Conservation (phyloP, 2,329 filamentous ascomycete species). For the Fusarium robinianum region DNA sequence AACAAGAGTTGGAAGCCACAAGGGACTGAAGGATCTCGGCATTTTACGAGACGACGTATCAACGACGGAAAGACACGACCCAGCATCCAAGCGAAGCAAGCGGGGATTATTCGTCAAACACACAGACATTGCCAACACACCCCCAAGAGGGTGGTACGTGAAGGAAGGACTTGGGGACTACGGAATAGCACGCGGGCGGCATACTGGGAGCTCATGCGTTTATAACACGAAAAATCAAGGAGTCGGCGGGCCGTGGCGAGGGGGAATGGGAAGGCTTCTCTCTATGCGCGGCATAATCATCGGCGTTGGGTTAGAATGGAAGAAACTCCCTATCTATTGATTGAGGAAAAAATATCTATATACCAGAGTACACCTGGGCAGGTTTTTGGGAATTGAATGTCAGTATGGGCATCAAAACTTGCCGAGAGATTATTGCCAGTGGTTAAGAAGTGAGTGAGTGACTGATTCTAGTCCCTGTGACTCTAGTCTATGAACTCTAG, state of each 20-base stretch:
- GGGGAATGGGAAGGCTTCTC: too few species aligned
- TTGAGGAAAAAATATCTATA: slow-evolving; percentile 15
- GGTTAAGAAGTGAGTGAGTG: too few species aligned
- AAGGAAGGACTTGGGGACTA: slow-evolving; percentile 5
- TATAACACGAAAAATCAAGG: slow-evolving; percentile 27
- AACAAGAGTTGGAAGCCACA: neutral
- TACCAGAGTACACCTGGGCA: slow-evolving; percentile 18
- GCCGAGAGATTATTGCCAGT: slow-evolving; percentile 5
- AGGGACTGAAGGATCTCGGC: slow-evolving; percentile 4
- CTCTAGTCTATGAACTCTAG: too few species aligned
- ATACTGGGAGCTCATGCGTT: slow-evolving; percentile 18
- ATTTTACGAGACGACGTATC: slow-evolving; percentile 20
- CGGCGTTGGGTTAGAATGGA: slow-evolving; percentile 37
- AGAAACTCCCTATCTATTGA: slow-evolving; percentile 19
- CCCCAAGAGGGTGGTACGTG: neutral
- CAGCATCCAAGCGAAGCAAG: neutral
- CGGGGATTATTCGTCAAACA: slow-evolving; percentile 1
- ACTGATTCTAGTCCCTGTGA: too few species aligned
- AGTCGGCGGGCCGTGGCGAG: slow-evolving; percentile 5
- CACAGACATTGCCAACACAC: neutral
- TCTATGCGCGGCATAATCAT: slow-evolving; percentile 29
- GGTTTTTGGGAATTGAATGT: slow-evolving; percentile 1
- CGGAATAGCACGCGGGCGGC: slow-evolving; percentile 21
- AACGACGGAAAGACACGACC: slow-evolving; percentile 15
- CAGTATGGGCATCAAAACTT: neutral